Base-by-base conservation (phyloP, 306 rosid genomes). In the Vachellia pachyceras region DNA sequence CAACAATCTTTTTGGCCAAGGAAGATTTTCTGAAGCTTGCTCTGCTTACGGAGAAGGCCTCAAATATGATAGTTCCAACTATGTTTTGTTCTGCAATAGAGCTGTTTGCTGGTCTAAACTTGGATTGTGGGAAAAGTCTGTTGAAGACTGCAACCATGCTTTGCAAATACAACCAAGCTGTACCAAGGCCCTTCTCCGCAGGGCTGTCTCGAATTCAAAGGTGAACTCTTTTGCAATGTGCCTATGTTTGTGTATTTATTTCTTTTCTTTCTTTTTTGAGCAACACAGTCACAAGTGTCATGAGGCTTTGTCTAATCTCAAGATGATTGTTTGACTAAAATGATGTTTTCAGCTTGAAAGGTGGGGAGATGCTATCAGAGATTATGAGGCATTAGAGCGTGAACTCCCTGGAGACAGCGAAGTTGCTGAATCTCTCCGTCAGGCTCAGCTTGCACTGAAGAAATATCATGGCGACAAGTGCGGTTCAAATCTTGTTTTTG, bases 91-190 rank as follows among this genome's bases (percentile, higher is more conserved):
- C 64, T 91, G 98, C 89, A 94, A 94, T 83, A 89, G 98, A 90
- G 97, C 97, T 6, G 90, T 91, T 72, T 94, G 98, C 80, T 87
- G 97, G 98, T 91, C 94, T 36, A 94, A 94, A 89, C 94, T 94
- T 60, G 94, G 94, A 67, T 83, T 85, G 9, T 92, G 98, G 98
- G 97, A 91, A 86, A 86, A 88, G 75, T 92, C 98, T 37, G 93
- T 94, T 57, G 87, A 88, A 65, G 97, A 94, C 64, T 94, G 97
- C 84, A 94, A 85, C 87, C 89, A 78, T 81, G 98, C 97, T 67
- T 94, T 94, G 68, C 84, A 77, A 72, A 88, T 91, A 69, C 94
- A 87, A 80, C 94, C 98, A 29, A 91, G 86, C 61, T 91, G 91
- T 89, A 90, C 82, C 72, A 94, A 94, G 77, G 97, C 97, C 82